Percentiles rank a stretch among this genome's conserved stretches.
Evolutionary conservation across 2,329 filamentous ascomycete species (phyloP).

Genomic region (Rhexocercosporidium sp.): DNA sequence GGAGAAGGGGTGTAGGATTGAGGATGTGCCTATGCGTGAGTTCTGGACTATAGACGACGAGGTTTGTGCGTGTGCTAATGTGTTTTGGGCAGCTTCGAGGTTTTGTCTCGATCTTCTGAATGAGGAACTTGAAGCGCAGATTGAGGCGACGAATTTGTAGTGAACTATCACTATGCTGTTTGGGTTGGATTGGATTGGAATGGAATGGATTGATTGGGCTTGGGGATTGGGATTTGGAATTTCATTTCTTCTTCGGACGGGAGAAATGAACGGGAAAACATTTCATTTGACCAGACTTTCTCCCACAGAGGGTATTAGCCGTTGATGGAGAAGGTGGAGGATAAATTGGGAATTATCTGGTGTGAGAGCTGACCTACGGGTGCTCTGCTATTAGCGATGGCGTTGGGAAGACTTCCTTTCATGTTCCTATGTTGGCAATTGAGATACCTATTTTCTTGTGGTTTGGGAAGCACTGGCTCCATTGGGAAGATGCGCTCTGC

Average conservation of each 20-base stretch:
- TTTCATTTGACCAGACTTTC: not conserved
- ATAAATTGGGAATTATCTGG: conserved; percentile 2
- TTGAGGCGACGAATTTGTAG: conserved; percentile 23
- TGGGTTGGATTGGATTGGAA: not conserved
- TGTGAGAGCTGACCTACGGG: not conserved
- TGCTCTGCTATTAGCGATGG: conserved; percentile 13
- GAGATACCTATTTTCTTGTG: conserved; percentile 10
- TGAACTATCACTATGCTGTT: not conserved
- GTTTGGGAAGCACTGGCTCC: not conserved
- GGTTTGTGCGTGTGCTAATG: not conserved
- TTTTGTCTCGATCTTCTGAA: conserved; percentile 41
- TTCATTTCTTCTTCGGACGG: not conserved
- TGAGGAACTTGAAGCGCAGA: conserved; percentile 36
- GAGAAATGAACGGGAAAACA: not conserved
- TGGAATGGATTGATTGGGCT: not conserved
- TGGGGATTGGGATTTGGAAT: not conserved
- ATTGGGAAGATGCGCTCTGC: conserved; percentile 3
- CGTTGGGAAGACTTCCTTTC: conserved; percentile 10
- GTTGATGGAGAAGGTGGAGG: not conserved
- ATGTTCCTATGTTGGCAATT: not conserved
- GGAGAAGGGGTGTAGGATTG: conserved; percentile 33
- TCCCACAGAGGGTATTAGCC: not conserved
- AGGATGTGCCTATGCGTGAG: conserved; percentile 38
- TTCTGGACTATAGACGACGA: not conserved
- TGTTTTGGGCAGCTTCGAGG: conserved; percentile 36